These are phyloP conservation scores for Phytophthora capsici DNA, from an alignment of 352 stramenopile genomes.

Conservation along the genomic window DNA sequence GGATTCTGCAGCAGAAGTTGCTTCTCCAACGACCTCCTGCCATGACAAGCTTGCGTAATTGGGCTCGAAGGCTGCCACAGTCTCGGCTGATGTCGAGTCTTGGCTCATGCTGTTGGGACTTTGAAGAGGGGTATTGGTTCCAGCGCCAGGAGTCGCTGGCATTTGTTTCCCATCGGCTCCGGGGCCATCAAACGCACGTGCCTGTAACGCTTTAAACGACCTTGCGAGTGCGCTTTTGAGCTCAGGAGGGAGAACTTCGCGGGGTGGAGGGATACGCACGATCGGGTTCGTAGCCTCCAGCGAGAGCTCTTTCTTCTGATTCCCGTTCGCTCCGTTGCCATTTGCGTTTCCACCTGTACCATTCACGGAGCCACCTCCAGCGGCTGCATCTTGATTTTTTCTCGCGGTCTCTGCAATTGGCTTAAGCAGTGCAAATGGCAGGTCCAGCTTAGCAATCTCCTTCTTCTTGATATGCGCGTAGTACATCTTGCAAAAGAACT, in stretches of 20 bases:
- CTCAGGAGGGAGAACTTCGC: constrained; percentile 74
- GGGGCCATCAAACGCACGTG: constrained; percentile 61
- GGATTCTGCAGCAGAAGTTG: constrained; percentile 53
- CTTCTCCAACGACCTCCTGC: constrained; percentile 74
- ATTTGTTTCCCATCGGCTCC: constrained; percentile 46
- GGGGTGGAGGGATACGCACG: constrained; percentile 73
- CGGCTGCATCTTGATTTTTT: constrained; percentile 76
- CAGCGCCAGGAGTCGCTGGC: constrained; percentile 40
- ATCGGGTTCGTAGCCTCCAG: constrained; percentile 78
- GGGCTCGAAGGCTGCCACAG: constrained; percentile 55
- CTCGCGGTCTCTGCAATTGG: constrained; percentile 80
- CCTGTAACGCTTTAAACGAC: constrained; percentile 83
- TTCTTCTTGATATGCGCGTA: constrained; percentile 85
- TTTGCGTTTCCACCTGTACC: constrained; percentile 30
- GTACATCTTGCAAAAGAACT: constrained; percentile 89
- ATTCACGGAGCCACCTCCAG: constrained; percentile 30
- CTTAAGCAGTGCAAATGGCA: constrained; percentile 72
- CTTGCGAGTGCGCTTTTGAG: constrained; percentile 72
- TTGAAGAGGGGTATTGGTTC: constrained; percentile 65
- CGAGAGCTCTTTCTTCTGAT: constrained; percentile 80
- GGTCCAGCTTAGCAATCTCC: constrained; percentile 78
- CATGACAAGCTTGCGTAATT: constrained; percentile 69
- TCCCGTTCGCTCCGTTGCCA: constrained; percentile 35
- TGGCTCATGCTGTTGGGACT: constrained; percentile 66
- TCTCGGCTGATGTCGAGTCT: constrained; percentile 27